Percentiles rank a stretch among this genome's conserved stretches.
Evolutionary conservation across 164 flowering plant species (phyloP).

Genomic region (Euptelea pleiosperma): DNA sequence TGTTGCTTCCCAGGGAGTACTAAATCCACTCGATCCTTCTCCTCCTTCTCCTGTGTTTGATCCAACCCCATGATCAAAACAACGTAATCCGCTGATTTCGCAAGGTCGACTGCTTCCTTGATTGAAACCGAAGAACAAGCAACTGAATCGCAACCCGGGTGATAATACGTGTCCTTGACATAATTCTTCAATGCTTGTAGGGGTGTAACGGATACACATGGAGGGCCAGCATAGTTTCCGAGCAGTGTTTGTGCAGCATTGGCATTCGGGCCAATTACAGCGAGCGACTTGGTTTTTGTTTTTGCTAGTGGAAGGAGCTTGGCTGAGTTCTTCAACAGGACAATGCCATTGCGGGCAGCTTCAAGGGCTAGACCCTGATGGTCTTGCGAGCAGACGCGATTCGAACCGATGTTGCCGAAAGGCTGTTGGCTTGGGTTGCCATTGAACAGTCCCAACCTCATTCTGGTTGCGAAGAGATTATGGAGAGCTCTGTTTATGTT

Average conservation of each 20-base stretch:
- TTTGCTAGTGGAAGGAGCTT: conserved; percentile 58
- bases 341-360: conserved; percentile 63
- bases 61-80: conserved; percentile 80
- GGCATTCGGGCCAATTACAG: conserved; percentile 80
- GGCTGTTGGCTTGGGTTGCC: conserved; percentile 51
- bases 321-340: conserved; percentile 55
- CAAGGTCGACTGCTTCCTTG: conserved; percentile 46
- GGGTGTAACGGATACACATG: conserved; percentile 49
- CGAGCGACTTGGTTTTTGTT: conserved; percentile 34
- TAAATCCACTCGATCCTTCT: conserved; percentile 48
- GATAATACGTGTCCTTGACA: conserved; percentile 27
- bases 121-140: conserved; percentile 43
- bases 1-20: conserved; percentile 70
- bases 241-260: conserved; percentile 39
- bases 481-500: conserved; percentile 70
- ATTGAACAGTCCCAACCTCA: conserved; percentile 78
- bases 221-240: conserved; percentile 69
- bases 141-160: conserved; percentile 50
- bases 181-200: conserved; percentile 47
- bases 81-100: conserved; percentile 54
- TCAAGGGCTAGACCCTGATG: conserved; percentile 64
- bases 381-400: conserved; percentile 42
- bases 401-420: conserved; percentile 39
- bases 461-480: conserved; percentile 70
- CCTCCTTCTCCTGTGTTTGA: conserved; percentile 63